These are phyloP conservation scores for Wickerhamomyces sp. DNA, from an alignment of 1,139 yeast species.

Conservation along the genomic window DNA sequence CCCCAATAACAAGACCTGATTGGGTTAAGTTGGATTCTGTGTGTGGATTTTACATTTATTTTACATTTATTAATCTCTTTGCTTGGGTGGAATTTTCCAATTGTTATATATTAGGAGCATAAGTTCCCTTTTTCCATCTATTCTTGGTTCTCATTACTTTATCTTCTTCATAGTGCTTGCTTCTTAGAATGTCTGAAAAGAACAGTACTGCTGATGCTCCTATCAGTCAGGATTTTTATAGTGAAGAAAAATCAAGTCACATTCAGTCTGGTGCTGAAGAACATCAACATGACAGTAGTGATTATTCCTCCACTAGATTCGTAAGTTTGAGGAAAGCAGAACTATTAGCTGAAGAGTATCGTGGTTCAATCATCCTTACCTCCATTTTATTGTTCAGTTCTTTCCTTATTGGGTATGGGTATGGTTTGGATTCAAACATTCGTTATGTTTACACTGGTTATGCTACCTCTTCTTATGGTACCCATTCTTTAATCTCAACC, in stretches of 20 bases:
- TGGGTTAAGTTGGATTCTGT: too few relatives aligned
- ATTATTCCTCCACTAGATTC: slow-evolving; percentile 20
- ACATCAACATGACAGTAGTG: not conserved
- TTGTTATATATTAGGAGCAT: too few relatives aligned
- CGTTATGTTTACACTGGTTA: slow-evolving; percentile 45
- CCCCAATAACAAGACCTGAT: too few relatives aligned
- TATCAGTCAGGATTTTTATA: too few relatives aligned
- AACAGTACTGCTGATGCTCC: too few relatives aligned
- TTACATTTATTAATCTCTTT: too few relatives aligned
- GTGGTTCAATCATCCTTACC: slow-evolving; percentile 12
- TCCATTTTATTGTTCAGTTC: slow-evolving; percentile 38
- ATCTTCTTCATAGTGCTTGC: too few relatives aligned
- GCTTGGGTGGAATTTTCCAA: too few relatives aligned
- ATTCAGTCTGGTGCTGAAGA: not conserved
- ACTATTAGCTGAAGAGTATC: slow-evolving; percentile 34
- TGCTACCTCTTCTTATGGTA: slow-evolving; percentile 53
- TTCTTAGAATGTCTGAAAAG: too few relatives aligned
- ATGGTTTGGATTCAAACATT: slow-evolving; percentile 58
- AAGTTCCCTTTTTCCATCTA: too few relatives aligned
- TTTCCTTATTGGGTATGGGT: slow-evolving; percentile 58
- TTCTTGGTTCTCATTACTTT: too few relatives aligned
- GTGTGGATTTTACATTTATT: too few relatives aligned
- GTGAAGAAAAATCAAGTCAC: not conserved
- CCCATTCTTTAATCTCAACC: slow-evolving; percentile 61
- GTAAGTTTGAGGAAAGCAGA: slow-evolving; percentile 40